A percentile compares a stretch with the other conserved stretches of the same genome.
phyloP scores from a whole-genome alignment of 2,329 filamentous ascomycete genomes.

The Exophiala mesophila region DNA sequence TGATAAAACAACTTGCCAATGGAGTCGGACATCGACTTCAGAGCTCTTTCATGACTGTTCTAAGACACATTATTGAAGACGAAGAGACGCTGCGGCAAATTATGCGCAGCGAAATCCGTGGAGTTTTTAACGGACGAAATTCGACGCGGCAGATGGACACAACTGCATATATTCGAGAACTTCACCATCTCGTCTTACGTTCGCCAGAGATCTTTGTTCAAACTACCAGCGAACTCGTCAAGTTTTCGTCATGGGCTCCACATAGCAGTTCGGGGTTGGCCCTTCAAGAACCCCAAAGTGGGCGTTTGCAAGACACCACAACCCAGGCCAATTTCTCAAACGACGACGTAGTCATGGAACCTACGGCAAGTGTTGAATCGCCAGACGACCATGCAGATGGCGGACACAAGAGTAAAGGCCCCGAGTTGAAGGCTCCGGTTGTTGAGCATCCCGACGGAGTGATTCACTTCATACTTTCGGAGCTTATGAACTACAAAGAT shows the following conservation, averaged over 20 bases:
- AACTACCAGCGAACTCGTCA: slow-evolving; percentile 77
- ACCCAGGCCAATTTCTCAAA: slow-evolving; percentile 24
- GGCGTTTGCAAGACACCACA: slow-evolving; percentile 32
- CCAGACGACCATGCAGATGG: slow-evolving; percentile 17
- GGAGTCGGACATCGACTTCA: slow-evolving; percentile 71
- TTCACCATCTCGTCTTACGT: slow-evolving; percentile 75
- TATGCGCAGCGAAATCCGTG: slow-evolving; percentile 82
- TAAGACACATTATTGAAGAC: slow-evolving; percentile 92
- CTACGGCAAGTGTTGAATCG: slow-evolving; percentile 25
- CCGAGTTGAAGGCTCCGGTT: slow-evolving; percentile 73
- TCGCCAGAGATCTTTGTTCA: slow-evolving; percentile 82
- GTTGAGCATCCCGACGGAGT: slow-evolving; percentile 93
- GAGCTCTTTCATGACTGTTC: slow-evolving; percentile 68
- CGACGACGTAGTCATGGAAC: slow-evolving; percentile 6
- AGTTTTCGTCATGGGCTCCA: slow-evolving; percentile 44
- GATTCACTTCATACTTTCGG: slow-evolving; percentile 88
- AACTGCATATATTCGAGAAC: slow-evolving; percentile 65
- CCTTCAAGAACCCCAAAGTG: slow-evolving; percentile 38
- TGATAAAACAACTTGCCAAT: slow-evolving; percentile 87
- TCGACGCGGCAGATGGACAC: slow-evolving; percentile 60
- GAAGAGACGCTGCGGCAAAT: slow-evolving; percentile 85
- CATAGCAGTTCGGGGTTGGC: slow-evolving; percentile 14
- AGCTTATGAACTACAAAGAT: slow-evolving; percentile 85
- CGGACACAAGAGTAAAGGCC: slow-evolving; percentile 48
- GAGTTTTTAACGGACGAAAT: slow-evolving; percentile 61